phyloP scores from a whole-genome alignment of 805 yeast species.

The Candida hispaniensis region DNA sequence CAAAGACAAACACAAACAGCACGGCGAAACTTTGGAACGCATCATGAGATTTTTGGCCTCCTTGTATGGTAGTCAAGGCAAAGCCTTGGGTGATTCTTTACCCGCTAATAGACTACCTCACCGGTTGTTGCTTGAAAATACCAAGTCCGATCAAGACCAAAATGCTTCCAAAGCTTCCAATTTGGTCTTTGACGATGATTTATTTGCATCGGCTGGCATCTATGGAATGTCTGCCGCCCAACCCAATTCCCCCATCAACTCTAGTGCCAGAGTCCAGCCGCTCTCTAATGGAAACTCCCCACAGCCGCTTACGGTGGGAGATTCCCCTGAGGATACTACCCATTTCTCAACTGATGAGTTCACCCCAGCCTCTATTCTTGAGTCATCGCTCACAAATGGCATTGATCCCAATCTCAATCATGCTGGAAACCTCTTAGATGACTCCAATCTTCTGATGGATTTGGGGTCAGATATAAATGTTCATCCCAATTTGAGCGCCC shows the following conservation, averaged over 20 bases:
- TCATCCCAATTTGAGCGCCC: constrained; percentile 5
- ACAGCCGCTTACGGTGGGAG: constrained; percentile 9
- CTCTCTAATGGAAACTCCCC: constrained; percentile 12
- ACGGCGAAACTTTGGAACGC: constrained; percentile 78
- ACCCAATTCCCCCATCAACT: constrained; percentile 4
- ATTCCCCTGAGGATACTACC: constrained; percentile 6
- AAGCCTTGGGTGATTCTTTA: constrained; percentile 30
- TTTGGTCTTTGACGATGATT: constrained; percentile 13
- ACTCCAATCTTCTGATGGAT: no score
- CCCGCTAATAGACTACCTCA: constrained; percentile 19
- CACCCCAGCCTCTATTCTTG: constrained; percentile 7
- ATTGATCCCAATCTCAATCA: no score
- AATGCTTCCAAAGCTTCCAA: constrained; percentile 12
- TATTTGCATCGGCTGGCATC: constrained; percentile 18
- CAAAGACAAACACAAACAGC: constrained; percentile 75
- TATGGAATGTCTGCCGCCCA: constrained; percentile 8
- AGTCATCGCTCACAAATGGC: constrained; percentile 4
- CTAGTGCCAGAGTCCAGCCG: constrained; percentile 12
- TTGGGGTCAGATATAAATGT: no score
- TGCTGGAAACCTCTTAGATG: constrained; percentile 13
- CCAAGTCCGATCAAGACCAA: constrained; percentile 10
- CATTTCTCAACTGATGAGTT: constrained; percentile 13
- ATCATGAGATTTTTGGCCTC: constrained; percentile 81
- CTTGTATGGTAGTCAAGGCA: constrained; percentile 58
- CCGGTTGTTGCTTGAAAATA: constrained; percentile 22